Evolutionary conservation across 2,329 filamentous ascomycete genomes (phyloP), one percentile per base, ranked within the genome.

Genomic region (Aspergillaceae sp.): DNA sequence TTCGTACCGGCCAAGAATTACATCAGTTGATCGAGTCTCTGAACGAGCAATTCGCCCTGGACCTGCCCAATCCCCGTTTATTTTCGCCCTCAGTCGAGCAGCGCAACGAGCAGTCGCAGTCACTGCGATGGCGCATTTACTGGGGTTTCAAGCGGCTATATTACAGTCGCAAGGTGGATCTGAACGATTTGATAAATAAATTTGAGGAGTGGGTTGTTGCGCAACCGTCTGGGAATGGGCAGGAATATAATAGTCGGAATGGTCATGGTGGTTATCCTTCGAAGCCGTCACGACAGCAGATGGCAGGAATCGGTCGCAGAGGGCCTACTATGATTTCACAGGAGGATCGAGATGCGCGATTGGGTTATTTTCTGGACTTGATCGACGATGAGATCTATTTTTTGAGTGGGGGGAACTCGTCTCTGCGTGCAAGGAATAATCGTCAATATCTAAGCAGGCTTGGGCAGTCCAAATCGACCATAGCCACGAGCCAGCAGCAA

Each of bases 341-440:
- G 10, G 38, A 40, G 7, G 57, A 65, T 41, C 55, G 58, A 28
- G 44, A 55, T 6, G 47, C 54, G 28, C 55, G 66, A 11, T 45
- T 66, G 26, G 29, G 49, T 10, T 55, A 63, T 32, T 47, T 71
- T 7, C 37, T 54, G 28, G 44, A 52, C 2, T 42, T 63, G 9
- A 49, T 71, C 27, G 41, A 59, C 3, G 62, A 68, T 32, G 61
- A 69, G 41, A 34, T 62, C 5, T 64, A 63, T 40, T 42, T 68
- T 29, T 40, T 59, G 4, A 57, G 46, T 9, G 51, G 51, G 7
- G 59, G 61, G 6, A 53, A 48, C 3, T 53, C 51, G 32, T 47
- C 44, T 29, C 42, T 43, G 8, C 45, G 43, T 36, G 19, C 40
- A 42, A 8, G 7, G 29, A 29, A 42, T 36, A 19, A 7, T 4